Conservation (phyloP, 495 filamentous ascomycete genomes). For the Thermochaetoides thermophila region DNA sequence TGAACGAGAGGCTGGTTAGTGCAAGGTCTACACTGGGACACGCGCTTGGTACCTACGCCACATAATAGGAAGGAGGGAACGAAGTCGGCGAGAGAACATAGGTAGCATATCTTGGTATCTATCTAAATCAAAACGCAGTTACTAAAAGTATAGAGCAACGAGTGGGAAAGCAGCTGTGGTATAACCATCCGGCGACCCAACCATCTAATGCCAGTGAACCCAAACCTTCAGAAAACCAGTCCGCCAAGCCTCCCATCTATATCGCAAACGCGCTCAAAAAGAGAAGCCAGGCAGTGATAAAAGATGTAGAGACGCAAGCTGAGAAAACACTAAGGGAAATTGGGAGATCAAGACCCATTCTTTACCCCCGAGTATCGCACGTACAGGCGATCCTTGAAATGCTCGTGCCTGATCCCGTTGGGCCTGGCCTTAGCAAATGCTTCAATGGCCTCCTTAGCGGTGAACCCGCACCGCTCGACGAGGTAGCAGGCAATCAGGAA, state of each 20-base stretch:
- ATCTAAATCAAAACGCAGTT: no score
- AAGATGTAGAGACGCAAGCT: no score
- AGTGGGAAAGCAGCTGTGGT: neutral
- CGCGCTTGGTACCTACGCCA: no score
- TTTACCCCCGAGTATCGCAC: constrained; percentile 46
- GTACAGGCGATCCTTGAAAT: constrained; percentile 78
- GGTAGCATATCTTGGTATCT: no score
- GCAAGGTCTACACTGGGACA: no score
- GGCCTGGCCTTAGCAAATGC: constrained; percentile 60
- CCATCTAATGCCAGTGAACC: constrained; percentile 3
- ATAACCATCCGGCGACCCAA: constrained; percentile 3
- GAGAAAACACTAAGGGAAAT: no score
- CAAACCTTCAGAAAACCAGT: neutral
- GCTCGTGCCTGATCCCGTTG: constrained; percentile 75
- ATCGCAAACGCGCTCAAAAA: no score
- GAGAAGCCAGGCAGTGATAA: no score
- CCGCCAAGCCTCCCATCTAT: neutral
- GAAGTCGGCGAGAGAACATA: no score
- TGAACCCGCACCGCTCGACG: constrained; percentile 62
- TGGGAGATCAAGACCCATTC: constrained; percentile 4
- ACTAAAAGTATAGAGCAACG: neutral
- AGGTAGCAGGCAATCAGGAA: constrained; percentile 87
- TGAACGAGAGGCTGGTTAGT: no score
- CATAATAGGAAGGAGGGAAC: no score
- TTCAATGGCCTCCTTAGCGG: constrained; percentile 63